Conservation (phyloP, 345 rosid genomes). For the Salix brachista region DNA sequence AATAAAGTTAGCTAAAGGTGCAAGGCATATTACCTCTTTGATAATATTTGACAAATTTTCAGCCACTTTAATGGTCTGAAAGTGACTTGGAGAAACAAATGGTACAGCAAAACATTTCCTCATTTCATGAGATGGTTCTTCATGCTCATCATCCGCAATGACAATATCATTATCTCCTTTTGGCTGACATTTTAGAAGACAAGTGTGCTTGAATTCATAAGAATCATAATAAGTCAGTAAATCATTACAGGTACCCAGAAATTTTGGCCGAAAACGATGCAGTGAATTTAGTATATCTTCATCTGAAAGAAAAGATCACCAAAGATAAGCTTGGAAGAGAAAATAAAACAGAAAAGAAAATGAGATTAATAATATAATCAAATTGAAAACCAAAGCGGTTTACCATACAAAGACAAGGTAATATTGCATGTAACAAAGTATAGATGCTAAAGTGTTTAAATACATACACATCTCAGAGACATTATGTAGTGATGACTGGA, state of each 20-base stretch:
- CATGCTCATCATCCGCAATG: constrained; percentile 41
- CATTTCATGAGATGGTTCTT: constrained; percentile 32
- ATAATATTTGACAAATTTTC: constrained; percentile 38
- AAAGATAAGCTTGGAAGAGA: constrained; percentile 5
- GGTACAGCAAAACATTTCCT: constrained; percentile 66
- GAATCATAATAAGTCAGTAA: constrained; percentile 56
- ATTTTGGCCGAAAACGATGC: constrained; percentile 76
- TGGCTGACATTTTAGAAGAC: constrained; percentile 47
- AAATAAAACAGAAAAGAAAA: neutral
- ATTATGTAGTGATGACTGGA: constrained; percentile 64
- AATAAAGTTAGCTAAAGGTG: constrained; percentile 6
- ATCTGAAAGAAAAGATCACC: constrained; percentile 46
- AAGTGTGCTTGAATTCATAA: constrained; percentile 60
- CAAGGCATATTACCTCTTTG: constrained; percentile 57
- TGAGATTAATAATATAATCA: neutral
- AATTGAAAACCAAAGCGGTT: neutral
- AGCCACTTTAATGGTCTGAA: constrained; percentile 46
- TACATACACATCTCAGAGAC: constrained; percentile 72
- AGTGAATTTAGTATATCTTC: constrained; percentile 60
- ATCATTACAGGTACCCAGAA: constrained; percentile 45
- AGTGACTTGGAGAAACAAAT: constrained; percentile 55
- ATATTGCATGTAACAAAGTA: neutral
- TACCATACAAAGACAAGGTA: constrained; percentile 5
- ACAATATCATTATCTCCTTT: constrained; percentile 29
- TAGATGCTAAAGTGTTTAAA: constrained; percentile 4